Evolutionary conservation across 805 yeast genomes (phyloP).

Genomic region (Lipomyces sp.): DNA sequence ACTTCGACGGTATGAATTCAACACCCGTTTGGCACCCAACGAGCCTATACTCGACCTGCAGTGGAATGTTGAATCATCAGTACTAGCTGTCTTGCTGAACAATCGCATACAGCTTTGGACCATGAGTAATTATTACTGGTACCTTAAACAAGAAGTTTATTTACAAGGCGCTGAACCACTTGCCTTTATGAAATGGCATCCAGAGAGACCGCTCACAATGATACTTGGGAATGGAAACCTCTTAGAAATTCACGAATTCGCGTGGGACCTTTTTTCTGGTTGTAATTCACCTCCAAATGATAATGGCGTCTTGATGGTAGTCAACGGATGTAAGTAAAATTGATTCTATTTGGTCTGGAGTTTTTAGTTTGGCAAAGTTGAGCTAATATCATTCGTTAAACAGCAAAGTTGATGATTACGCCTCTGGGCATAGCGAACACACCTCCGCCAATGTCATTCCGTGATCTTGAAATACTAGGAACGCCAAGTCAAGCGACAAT

Average conservation of each 20-base stretch:
- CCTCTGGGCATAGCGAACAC: conserved; percentile 84
- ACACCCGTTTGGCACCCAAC: conserved; percentile 53
- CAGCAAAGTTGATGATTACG: conserved; percentile 60
- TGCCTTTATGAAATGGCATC: conserved; percentile 68
- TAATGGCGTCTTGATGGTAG: conserved; percentile 76
- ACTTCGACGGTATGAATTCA: conserved; percentile 83
- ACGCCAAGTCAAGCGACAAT: conserved; percentile 70
- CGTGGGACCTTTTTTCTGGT: conserved; percentile 67
- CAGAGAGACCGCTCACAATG: conserved; percentile 80
- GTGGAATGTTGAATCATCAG: conserved; percentile 85
- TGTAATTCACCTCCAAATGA: conserved; percentile 71
- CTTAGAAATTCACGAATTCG: conserved; percentile 60
- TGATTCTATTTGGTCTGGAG: no score
- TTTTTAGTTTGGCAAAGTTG: conserved; percentile 38
- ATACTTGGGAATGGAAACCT: conserved; percentile 56
- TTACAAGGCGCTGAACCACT: conserved; percentile 42
- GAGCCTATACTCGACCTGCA: conserved; percentile 54
- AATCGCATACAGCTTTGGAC: conserved; percentile 86
- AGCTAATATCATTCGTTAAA: background rate
- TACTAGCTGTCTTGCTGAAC: conserved; percentile 67
- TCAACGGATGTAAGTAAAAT: conserved; percentile 61
- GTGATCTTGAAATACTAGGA: conserved; percentile 62
- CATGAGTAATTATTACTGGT: conserved; percentile 93
- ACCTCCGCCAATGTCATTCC: conserved; percentile 90
- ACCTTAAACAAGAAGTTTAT: conserved; percentile 78